Conservation (phyloP, 1,284 basidiomycete genomes). For the Ustilago crameri region DNA sequence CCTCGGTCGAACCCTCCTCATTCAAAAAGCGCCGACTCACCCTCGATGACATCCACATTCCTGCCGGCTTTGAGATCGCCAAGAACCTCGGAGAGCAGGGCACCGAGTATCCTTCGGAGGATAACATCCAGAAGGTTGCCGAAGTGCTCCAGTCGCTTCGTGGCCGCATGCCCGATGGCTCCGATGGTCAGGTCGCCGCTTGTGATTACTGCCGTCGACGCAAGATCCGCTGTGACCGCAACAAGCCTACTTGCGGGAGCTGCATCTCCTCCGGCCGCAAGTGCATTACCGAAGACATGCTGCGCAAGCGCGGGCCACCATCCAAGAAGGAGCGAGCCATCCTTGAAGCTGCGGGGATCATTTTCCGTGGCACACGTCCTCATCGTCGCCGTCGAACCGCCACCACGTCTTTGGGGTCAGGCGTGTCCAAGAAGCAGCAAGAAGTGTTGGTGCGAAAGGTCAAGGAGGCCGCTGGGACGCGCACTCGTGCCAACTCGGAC, state of each 20-base stretch:
- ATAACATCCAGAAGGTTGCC: conserved; percentile 44
- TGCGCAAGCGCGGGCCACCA: conserved; percentile 51
- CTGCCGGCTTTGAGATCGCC: conserved; percentile 48
- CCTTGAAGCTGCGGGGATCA: conserved; percentile 47
- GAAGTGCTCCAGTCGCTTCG: conserved; percentile 43
- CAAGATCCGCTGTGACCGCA: conserved; percentile 52
- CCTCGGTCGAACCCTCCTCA: conserved; percentile 26
- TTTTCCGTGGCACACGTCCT: conserved; percentile 48
- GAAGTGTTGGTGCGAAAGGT: conserved; percentile 38
- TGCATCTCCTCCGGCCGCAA: conserved; percentile 32
- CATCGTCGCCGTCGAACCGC: conserved; percentile 42
- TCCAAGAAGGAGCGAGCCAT: conserved; percentile 50
- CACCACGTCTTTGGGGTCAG: conserved; percentile 37
- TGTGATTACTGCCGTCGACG: conserved; percentile 49
- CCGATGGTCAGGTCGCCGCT: conserved; percentile 47
- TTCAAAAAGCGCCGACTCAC: conserved; percentile 34
- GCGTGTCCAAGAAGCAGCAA: conserved; percentile 41
- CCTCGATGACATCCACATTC: conserved; percentile 46
- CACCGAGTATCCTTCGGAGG: conserved; percentile 38
- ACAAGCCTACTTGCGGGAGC: conserved; percentile 50
- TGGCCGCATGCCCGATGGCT: conserved; percentile 46
- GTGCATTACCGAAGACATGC: conserved; percentile 55
- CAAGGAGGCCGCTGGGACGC: conserved; percentile 27
- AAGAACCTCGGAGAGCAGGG: conserved; percentile 25
- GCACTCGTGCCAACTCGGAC: conserved; percentile 35